Evolutionary conservation across 2,329 filamentous ascomycete species (phyloP).

Genomic region (Sphaceloma murrayae): DNA sequence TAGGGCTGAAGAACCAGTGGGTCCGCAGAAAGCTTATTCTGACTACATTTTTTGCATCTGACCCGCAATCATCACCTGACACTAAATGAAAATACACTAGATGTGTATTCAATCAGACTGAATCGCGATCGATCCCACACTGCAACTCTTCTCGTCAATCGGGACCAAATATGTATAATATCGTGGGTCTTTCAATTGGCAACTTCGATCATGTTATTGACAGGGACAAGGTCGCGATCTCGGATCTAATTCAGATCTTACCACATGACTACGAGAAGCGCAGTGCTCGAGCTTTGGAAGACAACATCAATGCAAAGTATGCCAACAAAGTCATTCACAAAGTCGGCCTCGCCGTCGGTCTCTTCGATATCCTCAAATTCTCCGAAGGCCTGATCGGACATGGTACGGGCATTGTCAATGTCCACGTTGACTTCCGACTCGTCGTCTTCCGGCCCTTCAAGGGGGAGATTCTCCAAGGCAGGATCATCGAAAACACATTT

Average conservation of each 20-base stretch:
- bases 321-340: constrained; percentile 93
- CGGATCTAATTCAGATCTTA: constrained; percentile 86
- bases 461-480: constrained; percentile 78
- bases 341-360: constrained; percentile 82
- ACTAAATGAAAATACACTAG: not conserved
- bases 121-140: not conserved
- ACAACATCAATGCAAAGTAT: constrained; percentile 96
- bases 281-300: constrained; percentile 77
- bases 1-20: constrained; percentile 14
- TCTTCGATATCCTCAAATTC: constrained; percentile 81
- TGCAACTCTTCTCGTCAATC: not conserved
- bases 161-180: constrained; percentile 22
- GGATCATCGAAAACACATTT: constrained; percentile 64
- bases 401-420: constrained; percentile 79
- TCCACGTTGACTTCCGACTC: constrained; percentile 76
- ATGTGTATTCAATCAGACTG: not conserved
- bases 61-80: not conserved
- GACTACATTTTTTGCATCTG: not conserved
- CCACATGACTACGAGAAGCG: constrained; percentile 80
- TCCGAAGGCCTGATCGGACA: constrained; percentile 93
- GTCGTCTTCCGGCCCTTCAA: constrained; percentile 95
- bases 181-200: constrained; percentile 18
- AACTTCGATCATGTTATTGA: not conserved
- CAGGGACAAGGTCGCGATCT: constrained; percentile 67
- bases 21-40: constrained; percentile 2